Evolutionary conservation across 2,329 filamentous ascomycete genomes (phyloP).

Genomic region (Cytospora piceicola): DNA sequence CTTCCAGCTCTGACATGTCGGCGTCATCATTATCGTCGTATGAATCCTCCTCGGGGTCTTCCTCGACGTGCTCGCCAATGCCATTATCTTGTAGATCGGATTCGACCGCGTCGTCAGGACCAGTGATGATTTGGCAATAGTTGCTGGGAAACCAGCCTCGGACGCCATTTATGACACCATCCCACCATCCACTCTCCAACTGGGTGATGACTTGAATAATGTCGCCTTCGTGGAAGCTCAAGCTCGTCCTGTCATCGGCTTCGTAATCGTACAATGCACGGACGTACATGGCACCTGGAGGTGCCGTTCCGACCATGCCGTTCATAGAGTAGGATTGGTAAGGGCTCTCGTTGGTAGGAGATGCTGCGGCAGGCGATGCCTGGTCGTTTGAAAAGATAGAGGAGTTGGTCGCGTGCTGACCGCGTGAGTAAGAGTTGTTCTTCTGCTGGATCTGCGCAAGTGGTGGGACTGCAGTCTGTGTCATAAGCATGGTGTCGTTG

Average conservation of each 20-base stretch:
- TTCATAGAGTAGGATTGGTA: slow-evolving; percentile 55
- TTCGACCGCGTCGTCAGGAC: slow-evolving; percentile 73
- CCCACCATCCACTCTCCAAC: slow-evolving; percentile 98
- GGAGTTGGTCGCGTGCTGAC: slow-evolving; percentile 25
- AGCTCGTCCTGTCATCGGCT: slow-evolving; percentile 92
- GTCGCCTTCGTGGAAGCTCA: slow-evolving; percentile 96
- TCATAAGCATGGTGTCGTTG: slow-evolving; percentile 57
- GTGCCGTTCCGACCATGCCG: slow-evolving; percentile 61
- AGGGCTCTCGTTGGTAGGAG: slow-evolving; percentile 29
- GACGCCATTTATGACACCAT: slow-evolving; percentile 95
- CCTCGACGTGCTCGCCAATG: slow-evolving; percentile 55
- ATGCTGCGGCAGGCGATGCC: slow-evolving; percentile 32
- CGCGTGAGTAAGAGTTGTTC: slow-evolving; percentile 28
- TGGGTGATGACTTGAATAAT: slow-evolving; percentile 98
- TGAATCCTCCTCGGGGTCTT: slow-evolving; percentile 59
- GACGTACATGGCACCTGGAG: slow-evolving; percentile 80
- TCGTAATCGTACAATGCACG: slow-evolving; percentile 97
- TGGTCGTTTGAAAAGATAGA: slow-evolving; percentile 27
- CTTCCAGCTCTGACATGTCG: slow-evolving; percentile 46
- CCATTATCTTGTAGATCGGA: slow-evolving; percentile 66
- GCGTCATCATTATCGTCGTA: slow-evolving; percentile 59
- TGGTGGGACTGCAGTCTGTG: slow-evolving; percentile 52
- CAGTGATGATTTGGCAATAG: slow-evolving; percentile 87
- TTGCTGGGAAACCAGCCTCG: slow-evolving; percentile 99
- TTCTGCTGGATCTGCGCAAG: slow-evolving; percentile 49